Conservation (phyloP, 306 rosid species). For the Elaeagnus macrophylla region DNA sequence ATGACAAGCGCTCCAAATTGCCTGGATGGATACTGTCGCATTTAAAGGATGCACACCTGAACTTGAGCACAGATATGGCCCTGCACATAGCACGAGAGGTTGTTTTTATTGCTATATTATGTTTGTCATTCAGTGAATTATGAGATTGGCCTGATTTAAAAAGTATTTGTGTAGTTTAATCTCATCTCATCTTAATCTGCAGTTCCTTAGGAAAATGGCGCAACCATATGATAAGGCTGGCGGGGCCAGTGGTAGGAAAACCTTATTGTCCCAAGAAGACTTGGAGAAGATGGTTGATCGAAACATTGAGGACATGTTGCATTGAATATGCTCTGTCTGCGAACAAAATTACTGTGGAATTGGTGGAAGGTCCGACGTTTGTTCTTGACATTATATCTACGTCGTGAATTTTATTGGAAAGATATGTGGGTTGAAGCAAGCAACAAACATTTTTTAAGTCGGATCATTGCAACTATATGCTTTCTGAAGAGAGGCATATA, state of each 20-base stretch:
- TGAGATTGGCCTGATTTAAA: neutral
- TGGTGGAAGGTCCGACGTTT: neutral
- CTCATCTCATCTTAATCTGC: slow-evolving; percentile 24
- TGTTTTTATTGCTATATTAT: slow-evolving; percentile 12
- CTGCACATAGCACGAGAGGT: slow-evolving; percentile 91
- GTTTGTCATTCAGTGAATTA: neutral
- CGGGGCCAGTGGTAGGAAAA: slow-evolving; percentile 47
- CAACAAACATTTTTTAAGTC: neutral
- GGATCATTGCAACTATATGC: neutral
- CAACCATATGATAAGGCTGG: slow-evolving; percentile 89
- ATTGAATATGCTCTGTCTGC: slow-evolving; percentile 17
- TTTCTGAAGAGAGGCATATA: no score
- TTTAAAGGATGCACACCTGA: slow-evolving; percentile 86
- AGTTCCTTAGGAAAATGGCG: slow-evolving; percentile 95
- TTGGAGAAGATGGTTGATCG: slow-evolving; percentile 60
- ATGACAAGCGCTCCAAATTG: slow-evolving; percentile 89
- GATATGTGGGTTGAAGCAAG: neutral
- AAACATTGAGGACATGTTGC: slow-evolving; percentile 40
- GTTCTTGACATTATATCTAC: no score
- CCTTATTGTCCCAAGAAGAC: slow-evolving; percentile 71
- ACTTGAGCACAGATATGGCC: slow-evolving; percentile 99
- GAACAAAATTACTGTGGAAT: neutral
- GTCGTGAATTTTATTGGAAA: neutral
- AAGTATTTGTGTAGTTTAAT: neutral
- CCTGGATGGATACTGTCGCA: slow-evolving; percentile 94